Conservation (phyloP, 305 asterid genomes). For the Fraxinus sp. region DNA sequence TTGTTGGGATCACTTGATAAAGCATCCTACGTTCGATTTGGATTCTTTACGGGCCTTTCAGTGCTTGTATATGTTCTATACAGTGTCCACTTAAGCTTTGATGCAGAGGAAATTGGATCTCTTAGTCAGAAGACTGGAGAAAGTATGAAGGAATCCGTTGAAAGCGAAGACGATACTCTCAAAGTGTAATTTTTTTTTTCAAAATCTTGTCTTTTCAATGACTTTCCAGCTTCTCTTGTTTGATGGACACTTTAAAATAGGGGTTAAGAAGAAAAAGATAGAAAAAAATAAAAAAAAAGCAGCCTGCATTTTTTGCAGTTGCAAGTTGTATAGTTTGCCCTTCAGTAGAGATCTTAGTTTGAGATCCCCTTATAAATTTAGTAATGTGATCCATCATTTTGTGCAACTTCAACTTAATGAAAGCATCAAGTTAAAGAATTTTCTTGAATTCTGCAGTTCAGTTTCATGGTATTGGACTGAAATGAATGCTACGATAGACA, state of each 20-base stretch:
- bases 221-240: constrained; percentile 21
- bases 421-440: constrained; percentile 10
- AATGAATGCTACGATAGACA: not conserved
- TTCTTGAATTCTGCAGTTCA: not conserved
- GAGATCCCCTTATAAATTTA: constrained; percentile 15
- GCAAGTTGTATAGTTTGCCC: constrained; percentile 31
- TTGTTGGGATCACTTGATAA: constrained; percentile 66
- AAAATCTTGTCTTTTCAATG: constrained; percentile 11
- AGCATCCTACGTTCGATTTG: constrained; percentile 67
- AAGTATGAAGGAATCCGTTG: constrained; percentile 47
- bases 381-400: constrained; percentile 29
- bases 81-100: constrained; percentile 91
- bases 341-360: constrained; percentile 10
- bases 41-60: constrained; percentile 62
- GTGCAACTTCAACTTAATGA: constrained; percentile 28
- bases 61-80: constrained; percentile 68
- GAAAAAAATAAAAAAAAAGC: not conserved
- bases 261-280: not conserved
- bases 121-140: constrained; percentile 53
- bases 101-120: constrained; percentile 67
- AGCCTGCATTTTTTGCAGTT: constrained; percentile 25
- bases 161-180: constrained; percentile 39
- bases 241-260: constrained; percentile 23
- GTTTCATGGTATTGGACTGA: not conserved
- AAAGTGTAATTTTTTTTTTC: constrained; percentile 31